phyloP scores from a whole-genome alignment of 495 filamentous ascomycete genomes.

The Staphylotrichum tortipilum region DNA sequence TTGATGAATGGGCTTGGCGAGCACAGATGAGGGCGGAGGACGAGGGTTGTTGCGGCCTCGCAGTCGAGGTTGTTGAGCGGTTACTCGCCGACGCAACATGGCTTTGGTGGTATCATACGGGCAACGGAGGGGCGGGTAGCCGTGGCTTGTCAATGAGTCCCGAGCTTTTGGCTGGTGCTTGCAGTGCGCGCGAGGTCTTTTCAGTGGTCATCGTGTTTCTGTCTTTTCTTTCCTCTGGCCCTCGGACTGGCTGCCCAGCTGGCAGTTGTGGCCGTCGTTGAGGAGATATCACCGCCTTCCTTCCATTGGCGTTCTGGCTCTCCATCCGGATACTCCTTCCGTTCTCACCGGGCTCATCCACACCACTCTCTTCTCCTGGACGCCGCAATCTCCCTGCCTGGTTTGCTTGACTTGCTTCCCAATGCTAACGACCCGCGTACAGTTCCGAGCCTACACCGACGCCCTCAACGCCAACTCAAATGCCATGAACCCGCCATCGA shows the following conservation, averaged over 20 bases:
- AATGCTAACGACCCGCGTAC: conserved; percentile 14
- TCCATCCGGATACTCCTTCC: neutral
- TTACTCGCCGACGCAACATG: neutral
- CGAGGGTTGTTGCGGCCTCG: neutral
- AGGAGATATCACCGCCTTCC: no score
- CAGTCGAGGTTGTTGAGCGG: neutral
- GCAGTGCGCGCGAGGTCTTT: no score
- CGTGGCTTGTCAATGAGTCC: conserved; percentile 5
- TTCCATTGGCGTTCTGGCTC: neutral
- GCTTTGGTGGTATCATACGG: neutral
- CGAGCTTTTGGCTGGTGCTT: neutral
- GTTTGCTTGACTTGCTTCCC: no score
- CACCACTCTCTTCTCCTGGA: no score
- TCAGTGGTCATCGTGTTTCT: neutral
- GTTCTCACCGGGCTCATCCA: no score
- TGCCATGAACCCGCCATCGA: conserved; percentile 41
- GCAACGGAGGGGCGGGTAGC: neutral
- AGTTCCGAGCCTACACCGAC: conserved; percentile 46
- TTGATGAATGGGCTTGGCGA: neutral
- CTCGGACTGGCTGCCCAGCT: neutral
- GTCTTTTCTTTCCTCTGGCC: neutral
- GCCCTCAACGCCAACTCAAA: conserved; percentile 31
- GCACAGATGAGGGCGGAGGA: neutral
- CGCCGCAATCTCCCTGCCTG: no score
- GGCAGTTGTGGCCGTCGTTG: no score